phyloP scores from a whole-genome alignment of 1,284 basidiomycete genomes.

The Cryptococcus sp. region DNA sequence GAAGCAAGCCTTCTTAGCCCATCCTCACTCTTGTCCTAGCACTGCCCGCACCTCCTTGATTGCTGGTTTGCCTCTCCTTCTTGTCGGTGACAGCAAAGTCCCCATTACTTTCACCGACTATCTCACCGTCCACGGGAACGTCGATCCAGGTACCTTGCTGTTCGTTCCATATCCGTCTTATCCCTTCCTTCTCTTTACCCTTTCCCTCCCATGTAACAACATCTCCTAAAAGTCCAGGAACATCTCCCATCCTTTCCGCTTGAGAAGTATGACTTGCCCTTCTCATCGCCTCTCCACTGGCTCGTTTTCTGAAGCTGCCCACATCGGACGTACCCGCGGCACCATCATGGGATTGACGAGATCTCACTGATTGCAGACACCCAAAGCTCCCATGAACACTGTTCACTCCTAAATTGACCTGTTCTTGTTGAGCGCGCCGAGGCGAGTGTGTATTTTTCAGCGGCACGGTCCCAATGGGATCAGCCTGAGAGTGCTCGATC shows the following conservation, averaged over 20 bases:
- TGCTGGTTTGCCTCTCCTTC: not conserved
- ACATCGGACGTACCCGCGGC: not conserved
- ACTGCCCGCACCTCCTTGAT: conserved; percentile 11
- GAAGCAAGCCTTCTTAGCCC: not conserved
- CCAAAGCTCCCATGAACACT: conserved; percentile 27
- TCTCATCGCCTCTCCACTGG: not conserved
- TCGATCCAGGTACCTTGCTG: conserved; percentile 12
- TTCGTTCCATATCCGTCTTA: conserved; percentile 18
- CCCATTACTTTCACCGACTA: too few species aligned
- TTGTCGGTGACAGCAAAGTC: too few species aligned
- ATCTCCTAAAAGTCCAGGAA: not conserved
- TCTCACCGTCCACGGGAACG: not conserved
- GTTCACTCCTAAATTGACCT: conserved; percentile 23
- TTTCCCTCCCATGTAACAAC: conserved; percentile 5
- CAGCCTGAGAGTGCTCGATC: not conserved
- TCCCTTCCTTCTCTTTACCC: conserved; percentile 13
- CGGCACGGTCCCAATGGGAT: not conserved
- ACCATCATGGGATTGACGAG: conserved; percentile 15
- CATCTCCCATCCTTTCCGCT: not conserved
- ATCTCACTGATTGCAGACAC: conserved; percentile 18
- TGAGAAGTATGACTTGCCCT: not conserved
- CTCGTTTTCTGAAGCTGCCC: not conserved
- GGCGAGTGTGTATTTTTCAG: conserved; percentile 9
- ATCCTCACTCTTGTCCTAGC: conserved; percentile 22
- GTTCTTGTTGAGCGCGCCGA: conserved; percentile 6